phyloP scores from a whole-genome alignment of 371 early-diverging fungal genomes.

The Mortierella sp. region DNA sequence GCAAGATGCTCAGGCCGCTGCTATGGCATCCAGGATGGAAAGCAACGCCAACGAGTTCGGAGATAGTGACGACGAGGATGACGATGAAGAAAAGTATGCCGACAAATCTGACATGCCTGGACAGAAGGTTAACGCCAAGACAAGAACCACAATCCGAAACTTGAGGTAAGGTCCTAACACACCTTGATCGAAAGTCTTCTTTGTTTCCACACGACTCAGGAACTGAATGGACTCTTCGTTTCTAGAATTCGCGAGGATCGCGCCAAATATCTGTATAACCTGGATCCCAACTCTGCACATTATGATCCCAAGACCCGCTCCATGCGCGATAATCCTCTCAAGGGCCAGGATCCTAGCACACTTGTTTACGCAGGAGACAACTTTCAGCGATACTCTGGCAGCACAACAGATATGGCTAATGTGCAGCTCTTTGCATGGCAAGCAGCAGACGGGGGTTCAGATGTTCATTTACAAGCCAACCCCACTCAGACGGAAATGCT shows the following conservation, averaged over 20 bases:
- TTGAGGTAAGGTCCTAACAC: conserved; percentile 69
- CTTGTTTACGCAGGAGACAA: conserved; percentile 89
- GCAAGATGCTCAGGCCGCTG: conserved; percentile 66
- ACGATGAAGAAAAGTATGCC: conserved; percentile 93
- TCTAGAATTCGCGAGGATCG: conserved; percentile 97
- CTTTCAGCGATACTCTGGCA: conserved; percentile 90
- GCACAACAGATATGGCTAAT: conserved; percentile 81
- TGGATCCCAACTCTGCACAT: conserved; percentile 94
- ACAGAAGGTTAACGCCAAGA: conserved; percentile 91
- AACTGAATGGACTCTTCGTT: no score
- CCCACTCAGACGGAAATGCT: conserved; percentile 94
- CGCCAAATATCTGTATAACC: conserved; percentile 95
- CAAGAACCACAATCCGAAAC: conserved; percentile 94
- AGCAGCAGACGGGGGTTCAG: conserved; percentile 84
- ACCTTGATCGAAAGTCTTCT: not conserved
- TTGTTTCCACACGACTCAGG: not conserved
- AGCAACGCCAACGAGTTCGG: conserved; percentile 50
- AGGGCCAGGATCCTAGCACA: conserved; percentile 70
- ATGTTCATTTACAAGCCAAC: conserved; percentile 91
- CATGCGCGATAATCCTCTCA: conserved; percentile 95
- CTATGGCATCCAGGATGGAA: conserved; percentile 50
- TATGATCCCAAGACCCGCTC: conserved; percentile 99
- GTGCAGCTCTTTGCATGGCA: conserved; percentile 95
- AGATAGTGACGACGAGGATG: conserved; percentile 72
- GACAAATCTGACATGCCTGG: conserved; percentile 91